Conservation (phyloP, 1,139 yeast species). For the Magnusiomyces fungicola region DNA sequence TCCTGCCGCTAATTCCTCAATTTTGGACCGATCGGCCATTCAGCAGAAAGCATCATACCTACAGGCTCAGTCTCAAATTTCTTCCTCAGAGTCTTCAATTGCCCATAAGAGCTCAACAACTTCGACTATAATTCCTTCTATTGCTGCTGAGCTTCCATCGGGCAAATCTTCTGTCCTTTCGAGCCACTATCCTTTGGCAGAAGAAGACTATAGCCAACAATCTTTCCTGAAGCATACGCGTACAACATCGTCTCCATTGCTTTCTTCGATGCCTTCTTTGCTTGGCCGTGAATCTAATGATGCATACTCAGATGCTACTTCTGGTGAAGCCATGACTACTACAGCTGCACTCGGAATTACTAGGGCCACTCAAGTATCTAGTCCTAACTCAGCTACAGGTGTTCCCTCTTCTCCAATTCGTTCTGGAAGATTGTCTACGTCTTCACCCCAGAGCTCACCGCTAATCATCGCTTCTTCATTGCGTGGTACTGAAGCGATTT, state of each 20-base stretch:
- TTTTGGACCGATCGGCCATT: not conserved
- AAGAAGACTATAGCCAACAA: not conserved
- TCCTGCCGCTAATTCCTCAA: not conserved
- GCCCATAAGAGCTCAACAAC: not conserved
- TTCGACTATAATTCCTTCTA: not conserved
- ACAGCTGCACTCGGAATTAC: not conserved
- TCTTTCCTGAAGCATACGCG: constrained; percentile 6
- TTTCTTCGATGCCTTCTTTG: constrained; percentile 10
- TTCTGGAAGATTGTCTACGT: too few species aligned
- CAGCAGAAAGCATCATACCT: not conserved
- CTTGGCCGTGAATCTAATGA: not conserved
- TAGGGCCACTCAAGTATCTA: not conserved
- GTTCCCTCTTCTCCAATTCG: not conserved
- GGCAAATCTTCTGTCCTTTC: not conserved
- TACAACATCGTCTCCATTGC: constrained; percentile 13
- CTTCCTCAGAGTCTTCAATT: not conserved
- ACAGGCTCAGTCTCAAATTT: not conserved
- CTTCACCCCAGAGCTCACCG: not conserved
- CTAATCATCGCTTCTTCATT: not conserved
- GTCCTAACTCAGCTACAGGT: not conserved
- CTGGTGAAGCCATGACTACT: not conserved
- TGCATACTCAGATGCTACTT: not conserved
- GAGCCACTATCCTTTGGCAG: not conserved
- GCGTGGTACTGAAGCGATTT: not conserved
- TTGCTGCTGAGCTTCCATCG: not conserved